These are phyloP conservation scores for Penicillium lividum DNA, from an alignment of 495 filamentous ascomycete genomes.

Conservation along the genomic window DNA sequence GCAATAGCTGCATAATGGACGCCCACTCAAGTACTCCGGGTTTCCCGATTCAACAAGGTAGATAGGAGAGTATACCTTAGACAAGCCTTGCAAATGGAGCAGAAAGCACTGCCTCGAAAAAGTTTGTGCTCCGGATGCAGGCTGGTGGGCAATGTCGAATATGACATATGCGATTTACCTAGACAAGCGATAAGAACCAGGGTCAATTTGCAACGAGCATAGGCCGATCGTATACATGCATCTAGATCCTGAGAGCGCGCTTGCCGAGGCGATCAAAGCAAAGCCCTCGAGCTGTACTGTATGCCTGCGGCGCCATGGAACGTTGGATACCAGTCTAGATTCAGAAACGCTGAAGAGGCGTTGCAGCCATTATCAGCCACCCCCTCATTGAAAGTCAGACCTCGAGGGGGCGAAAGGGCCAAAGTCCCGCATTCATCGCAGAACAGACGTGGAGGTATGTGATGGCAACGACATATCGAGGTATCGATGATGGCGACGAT, in stretches of 20 bases:
- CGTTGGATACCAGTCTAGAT: not conserved
- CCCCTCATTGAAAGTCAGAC: not conserved
- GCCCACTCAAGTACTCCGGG: not conserved
- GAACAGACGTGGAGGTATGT: not conserved
- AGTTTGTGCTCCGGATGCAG: not conserved
- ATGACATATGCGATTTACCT: not conserved
- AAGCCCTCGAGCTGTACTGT: not conserved
- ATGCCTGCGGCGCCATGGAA: constrained; percentile 1
- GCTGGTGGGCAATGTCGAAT: not conserved
- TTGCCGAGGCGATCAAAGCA: constrained; percentile 2
- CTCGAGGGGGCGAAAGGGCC: not conserved
- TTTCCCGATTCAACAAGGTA: not conserved
- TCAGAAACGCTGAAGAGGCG: not conserved
- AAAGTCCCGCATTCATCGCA: not conserved
- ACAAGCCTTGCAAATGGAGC: not conserved
- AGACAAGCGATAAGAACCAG: not conserved
- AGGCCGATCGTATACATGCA: not conserved
- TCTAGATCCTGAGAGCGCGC: not conserved
- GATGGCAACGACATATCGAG: not conserved
- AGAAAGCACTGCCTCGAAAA: not conserved
- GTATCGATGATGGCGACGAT: not conserved
- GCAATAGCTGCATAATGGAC: not conserved
- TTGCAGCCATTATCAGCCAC: constrained; percentile 4
- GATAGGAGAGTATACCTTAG: not conserved
- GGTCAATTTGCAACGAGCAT: no score